Evolutionary conservation across 164 flowering plant species (phyloP).

Genomic region (Malania oleifera): DNA sequence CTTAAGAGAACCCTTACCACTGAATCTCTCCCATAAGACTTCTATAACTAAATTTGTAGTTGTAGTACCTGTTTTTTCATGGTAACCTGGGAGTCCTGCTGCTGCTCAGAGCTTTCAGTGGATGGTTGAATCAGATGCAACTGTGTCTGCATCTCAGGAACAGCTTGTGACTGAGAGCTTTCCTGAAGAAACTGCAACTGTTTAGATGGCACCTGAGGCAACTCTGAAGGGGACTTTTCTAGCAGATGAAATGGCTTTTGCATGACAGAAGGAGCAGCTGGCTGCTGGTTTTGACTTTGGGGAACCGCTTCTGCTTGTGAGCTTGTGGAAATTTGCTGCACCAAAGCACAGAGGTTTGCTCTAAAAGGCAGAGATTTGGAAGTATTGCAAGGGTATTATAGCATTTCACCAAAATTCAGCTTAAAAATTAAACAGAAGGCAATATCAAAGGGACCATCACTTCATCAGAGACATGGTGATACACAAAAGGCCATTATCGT

Average conservation of each 20-base stretch:
- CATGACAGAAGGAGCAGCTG: slow-evolving; percentile 3
- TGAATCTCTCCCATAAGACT: too few relatives aligned
- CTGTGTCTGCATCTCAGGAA: slow-evolving; percentile 15
- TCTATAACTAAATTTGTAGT: too few relatives aligned
- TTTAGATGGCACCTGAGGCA: slow-evolving; percentile 17
- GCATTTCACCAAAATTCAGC: too few relatives aligned
- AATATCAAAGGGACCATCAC: too few relatives aligned
- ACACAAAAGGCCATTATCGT: too few relatives aligned
- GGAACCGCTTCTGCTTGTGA: slow-evolving; percentile 17
- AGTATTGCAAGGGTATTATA: too few relatives aligned
- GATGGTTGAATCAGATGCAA: neutral
- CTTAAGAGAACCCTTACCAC: too few relatives aligned
- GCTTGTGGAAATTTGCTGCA: slow-evolving; percentile 17
- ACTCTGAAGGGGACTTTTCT: slow-evolving; percentile 17
- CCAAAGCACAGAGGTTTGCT: neutral
- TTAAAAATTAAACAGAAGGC: too few relatives aligned
- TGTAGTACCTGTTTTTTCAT: neutral
- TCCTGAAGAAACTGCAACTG: slow-evolving; percentile 12
- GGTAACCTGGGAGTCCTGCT: neutral
- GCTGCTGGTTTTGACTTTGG: slow-evolving; percentile 12
- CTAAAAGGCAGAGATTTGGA: too few relatives aligned
- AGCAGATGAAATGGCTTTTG: slow-evolving; percentile 12
- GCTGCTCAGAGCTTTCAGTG: neutral
- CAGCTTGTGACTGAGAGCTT: slow-evolving; percentile 13
- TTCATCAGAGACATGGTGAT: too few relatives aligned